Base-by-base conservation (phyloP, 768 basidiomycete species). In the Cystofilobasidium bisporidii region DNA sequence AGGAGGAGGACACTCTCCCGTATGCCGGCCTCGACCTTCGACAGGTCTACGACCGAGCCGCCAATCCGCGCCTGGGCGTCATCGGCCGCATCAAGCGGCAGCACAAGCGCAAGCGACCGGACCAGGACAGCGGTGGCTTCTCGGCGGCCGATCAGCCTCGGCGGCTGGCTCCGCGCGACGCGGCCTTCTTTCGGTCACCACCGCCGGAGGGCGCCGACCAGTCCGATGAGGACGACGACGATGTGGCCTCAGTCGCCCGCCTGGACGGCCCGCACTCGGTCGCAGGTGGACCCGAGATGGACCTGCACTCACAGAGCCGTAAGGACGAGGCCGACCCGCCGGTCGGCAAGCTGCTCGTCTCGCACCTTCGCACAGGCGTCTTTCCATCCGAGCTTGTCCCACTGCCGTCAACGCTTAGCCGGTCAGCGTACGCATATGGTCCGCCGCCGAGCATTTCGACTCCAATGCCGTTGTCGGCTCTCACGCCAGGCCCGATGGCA, bases 401-500 rank as follows among this genome's bases (percentile, higher is more conserved):
- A 36, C 24, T 65, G 28, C 56, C 64, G 24, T 43, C 45, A 17
- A 63, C 72, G 30, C 32, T 43, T 18, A 33, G 53, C 30, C 48
- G 47, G 33, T 62, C 71, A n/a, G 80, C 78, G 70, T 91, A 89
- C 71, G 74, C 81, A 15, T 81, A 81, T 3, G 81, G 77, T 17
- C 90, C 89, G 1, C 86, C 90, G 71, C 88, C 87, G 6, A 80
- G 88, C 22, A 79, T 89, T 15, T 56, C 67, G 22, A 55, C 62
- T 9, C 67, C 63, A 30, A 59, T 61, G 26, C 45, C 63, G 12
- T 79, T 80, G 17, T 80, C 81, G 12, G 80, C 81, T 56, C 78
- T 79, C 70, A 78, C 80, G 4, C 77, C 80, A 0, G 73, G 53
- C 18, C 53, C 78, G 20, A 75, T 79, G 18, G 73, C 80, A 38